Evolutionary conservation across 768 basidiomycete genomes (phyloP).

Genomic region (Suillus subluteus): DNA sequence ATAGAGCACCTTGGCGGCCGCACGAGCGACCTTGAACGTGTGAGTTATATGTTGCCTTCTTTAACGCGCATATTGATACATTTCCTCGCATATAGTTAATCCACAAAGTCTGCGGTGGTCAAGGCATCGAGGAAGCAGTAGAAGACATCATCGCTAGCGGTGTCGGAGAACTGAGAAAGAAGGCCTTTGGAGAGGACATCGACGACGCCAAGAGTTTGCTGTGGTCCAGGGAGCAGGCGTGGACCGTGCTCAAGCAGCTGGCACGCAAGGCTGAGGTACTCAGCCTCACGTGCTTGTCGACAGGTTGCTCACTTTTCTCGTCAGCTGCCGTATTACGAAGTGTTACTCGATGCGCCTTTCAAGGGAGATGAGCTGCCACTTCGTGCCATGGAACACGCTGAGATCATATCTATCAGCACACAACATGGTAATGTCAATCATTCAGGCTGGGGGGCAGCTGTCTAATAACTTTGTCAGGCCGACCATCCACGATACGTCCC

Average conservation of each 20-base stretch:
- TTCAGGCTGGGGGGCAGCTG: neutral
- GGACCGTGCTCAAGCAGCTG: conserved; percentile 78
- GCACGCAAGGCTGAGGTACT: conserved; percentile 63
- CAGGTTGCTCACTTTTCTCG: neutral
- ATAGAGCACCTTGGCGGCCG: conserved; percentile 87
- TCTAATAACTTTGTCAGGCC: conserved; percentile 50
- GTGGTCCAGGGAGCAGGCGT: conserved; percentile 90
- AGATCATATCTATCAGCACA: conserved; percentile 81
- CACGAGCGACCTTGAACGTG: conserved; percentile 85
- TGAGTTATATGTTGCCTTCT: conserved; percentile 38
- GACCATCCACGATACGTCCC: conserved; percentile 81
- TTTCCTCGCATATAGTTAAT: conserved; percentile 57
- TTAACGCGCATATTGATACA: neutral
- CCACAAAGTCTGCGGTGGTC: conserved; percentile 80
- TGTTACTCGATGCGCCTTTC: conserved; percentile 84
- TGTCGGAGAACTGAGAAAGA: conserved; percentile 85
- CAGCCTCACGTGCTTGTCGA: conserved; percentile 31
- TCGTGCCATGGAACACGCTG: conserved; percentile 86
- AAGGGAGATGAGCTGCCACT: conserved; percentile 86
- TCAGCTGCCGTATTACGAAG: conserved; percentile 81
- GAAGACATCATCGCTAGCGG: conserved; percentile 86
- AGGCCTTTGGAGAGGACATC: conserved; percentile 88
- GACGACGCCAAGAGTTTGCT: conserved; percentile 83
- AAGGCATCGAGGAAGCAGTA: conserved; percentile 75
- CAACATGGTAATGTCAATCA: conserved; percentile 56